These are phyloP conservation scores for Psidium friedrichsthalianum DNA, from an alignment of 345 rosid genomes.

Conservation along the genomic window DNA sequence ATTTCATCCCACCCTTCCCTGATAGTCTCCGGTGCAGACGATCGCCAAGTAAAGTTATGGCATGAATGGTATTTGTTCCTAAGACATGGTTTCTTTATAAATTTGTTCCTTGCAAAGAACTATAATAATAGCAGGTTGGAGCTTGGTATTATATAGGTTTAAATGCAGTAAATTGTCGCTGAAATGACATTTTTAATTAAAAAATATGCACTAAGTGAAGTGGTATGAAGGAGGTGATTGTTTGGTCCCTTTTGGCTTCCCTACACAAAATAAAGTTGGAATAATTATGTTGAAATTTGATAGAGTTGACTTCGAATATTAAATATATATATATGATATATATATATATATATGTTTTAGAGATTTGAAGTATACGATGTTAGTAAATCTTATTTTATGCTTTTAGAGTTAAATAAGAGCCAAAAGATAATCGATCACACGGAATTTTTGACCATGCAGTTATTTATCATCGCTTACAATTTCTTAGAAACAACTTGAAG, in stretches of 20 bases:
- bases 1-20: constrained; percentile 93
- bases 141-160: neutral
- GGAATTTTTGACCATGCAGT: neutral
- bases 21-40: constrained; percentile 98
- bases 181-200: neutral
- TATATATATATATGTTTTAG: neutral
- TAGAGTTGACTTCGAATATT: neutral
- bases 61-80: constrained; percentile 57
- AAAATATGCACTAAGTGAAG: neutral
- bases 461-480: neutral
- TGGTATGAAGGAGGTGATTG: neutral
- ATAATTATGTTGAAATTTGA: neutral
- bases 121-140: neutral
- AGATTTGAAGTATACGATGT: neutral
- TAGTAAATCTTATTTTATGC: neutral
- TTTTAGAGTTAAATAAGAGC: neutral
- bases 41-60: constrained; percentile 96
- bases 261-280: neutral
- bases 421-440: neutral
- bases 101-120: neutral
- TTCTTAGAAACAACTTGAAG: neutral
- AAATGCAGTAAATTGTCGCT: neutral
- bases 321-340: too few relatives aligned
- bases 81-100: neutral
- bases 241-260: neutral